These are phyloP conservation scores for Rheum nobile DNA, from an alignment of 148 eudicot genomes.

Conservation along the genomic window DNA sequence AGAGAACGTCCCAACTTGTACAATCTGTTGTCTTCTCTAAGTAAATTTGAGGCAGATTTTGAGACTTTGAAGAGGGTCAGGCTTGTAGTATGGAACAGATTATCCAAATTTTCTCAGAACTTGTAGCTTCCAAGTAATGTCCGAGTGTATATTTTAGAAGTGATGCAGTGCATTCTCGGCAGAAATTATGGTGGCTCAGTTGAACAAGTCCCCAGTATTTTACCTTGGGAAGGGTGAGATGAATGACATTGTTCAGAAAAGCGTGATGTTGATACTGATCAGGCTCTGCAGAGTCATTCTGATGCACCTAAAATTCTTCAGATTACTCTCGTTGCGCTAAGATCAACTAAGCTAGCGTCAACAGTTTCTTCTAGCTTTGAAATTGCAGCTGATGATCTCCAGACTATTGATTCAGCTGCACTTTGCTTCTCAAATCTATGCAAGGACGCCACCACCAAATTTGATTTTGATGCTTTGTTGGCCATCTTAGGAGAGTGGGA, in stretches of 20 bases:
- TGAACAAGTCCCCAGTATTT: conserved; percentile 32
- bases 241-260: conserved; percentile 22
- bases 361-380: conserved; percentile 50
- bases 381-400: conserved; percentile 57
- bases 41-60: conserved; percentile 46
- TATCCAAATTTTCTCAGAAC: conserved; percentile 67
- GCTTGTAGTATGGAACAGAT: conserved; percentile 67
- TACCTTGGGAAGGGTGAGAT: conserved; percentile 91
- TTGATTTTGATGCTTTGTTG: conserved; percentile 46
- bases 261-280: conserved; percentile 18
- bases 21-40: conserved; percentile 53
- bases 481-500: conserved; percentile 72
- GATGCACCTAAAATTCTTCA: conserved; percentile 52
- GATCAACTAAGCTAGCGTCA: conserved; percentile 57
- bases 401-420: conserved; percentile 60
- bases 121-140: conserved; percentile 62
- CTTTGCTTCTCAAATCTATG: conserved; percentile 63
- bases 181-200: conserved; percentile 30
- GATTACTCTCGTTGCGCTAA: conserved; percentile 75
- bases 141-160: conserved; percentile 68
- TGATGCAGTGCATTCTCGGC: conserved; percentile 58
- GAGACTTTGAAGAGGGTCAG: conserved; percentile 55
- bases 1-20: conserved; percentile 33
- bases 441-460: conserved; percentile 30
- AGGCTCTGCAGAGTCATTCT: conserved; percentile 17